Conservation (phyloP, 2,329 filamentous ascomycete genomes). For the Huntiella bhutanensis region DNA sequence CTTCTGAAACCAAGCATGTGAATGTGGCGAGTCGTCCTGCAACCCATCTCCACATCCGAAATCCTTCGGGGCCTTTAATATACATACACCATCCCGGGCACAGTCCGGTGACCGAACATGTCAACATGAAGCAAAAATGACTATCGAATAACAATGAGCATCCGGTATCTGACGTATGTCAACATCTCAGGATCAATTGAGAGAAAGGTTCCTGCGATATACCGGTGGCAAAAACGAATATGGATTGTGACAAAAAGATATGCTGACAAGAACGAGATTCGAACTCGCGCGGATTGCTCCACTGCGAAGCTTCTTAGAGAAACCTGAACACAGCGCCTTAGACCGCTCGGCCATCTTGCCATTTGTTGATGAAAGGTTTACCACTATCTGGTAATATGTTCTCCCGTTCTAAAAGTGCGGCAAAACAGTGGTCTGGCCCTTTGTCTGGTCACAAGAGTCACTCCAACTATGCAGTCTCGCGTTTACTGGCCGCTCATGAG, state of each 20-base stretch:
- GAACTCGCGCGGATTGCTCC: background rate
- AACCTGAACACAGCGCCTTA: background rate
- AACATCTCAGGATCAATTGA: background rate
- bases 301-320: background rate
- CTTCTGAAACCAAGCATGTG: too few relatives aligned
- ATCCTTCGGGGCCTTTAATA: too few relatives aligned
- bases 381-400: background rate
- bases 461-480: too few relatives aligned
- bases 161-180: background rate
- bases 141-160: too few relatives aligned
- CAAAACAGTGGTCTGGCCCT: background rate
- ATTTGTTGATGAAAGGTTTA: background rate
- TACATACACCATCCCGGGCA: too few relatives aligned
- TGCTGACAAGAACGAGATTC: background rate
- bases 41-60: too few relatives aligned
- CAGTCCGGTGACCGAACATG: too few relatives aligned
- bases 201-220: background rate
- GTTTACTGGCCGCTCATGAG: too few relatives aligned
- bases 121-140: too few relatives aligned
- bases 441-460: too few relatives aligned
- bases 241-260: background rate
- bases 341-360: too few relatives aligned
- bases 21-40: too few relatives aligned
- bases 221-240: background rate
- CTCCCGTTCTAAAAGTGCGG: background rate